Base-by-base conservation (phyloP, 768 basidiomycete species). In the Mycena capillaripes region DNA sequence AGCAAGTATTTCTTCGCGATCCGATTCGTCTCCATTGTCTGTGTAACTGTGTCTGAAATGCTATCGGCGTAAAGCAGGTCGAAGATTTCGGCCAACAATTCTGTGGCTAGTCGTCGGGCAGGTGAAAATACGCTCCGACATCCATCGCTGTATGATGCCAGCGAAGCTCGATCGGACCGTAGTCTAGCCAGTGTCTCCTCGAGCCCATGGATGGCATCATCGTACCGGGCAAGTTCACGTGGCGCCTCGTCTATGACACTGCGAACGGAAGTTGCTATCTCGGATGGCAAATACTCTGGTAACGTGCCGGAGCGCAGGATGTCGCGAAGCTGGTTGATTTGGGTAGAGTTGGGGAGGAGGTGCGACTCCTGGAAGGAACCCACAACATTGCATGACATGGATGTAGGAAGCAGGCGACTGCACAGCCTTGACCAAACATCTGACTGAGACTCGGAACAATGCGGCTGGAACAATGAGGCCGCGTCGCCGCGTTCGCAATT, bases 31-130 rank as follows among this genome's bases (percentile, higher is more conserved):
- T 70, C 60, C 19, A 42, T 19, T n/a, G 9, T 8, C 11, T 52
- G 36, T 2, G 34, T 30, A 0, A 9, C 32, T 23, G 42, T 17
- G n/a, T 25, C 30, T 14, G 38, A 21, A 3, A 70, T 17, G 3
- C 4, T 1, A 34, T 50, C 14, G 5, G 36, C 59, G 27, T 42
- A 4, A 8, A 14, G 19, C 32, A 44, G 48, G 8, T 61, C 58
- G 59, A 69, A 69, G 17, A 69, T 56, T 34, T 59, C 66, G 30
- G 12, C 21, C 17, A 69, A 27, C 29, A 69, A 42, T 36, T 69
- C 67, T 9, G 30, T 5, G 1, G 59, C 46, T 25, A 69, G 48
- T 0, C 58, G 57, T 6, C 67, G 57, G 10, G 40, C 32, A 5
- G 59, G 58, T 46, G 67, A 52, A 55, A 61, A 48, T 10, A 55